Evolutionary conservation across 2,329 filamentous ascomycete genomes (phyloP), one percentile per base, ranked within the genome.

Genomic region (Aspergillus fischeri): DNA sequence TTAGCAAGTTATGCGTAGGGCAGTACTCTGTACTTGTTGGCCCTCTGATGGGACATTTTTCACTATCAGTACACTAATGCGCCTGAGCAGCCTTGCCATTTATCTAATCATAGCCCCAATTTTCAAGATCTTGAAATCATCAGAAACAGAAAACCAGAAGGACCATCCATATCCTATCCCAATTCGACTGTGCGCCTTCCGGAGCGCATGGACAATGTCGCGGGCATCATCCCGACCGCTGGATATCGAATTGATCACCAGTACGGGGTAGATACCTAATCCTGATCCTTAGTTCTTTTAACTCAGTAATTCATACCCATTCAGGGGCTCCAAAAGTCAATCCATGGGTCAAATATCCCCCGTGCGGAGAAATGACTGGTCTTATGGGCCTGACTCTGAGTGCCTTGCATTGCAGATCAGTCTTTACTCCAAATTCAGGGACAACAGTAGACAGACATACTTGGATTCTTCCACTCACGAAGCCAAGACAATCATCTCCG

Each of bases 401-500:
- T 32, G 32, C 11, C 32, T 35, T 35, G 32, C 32, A 14, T 17
- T 38, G 32, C 32, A 38, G 32, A 38, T 38, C 32, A 5, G 32
- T 3, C 14, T 17, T 17, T 7, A 35, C 14, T 38, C 14, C 32
- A 38, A 38, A 17, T 38, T 38, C 32, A 17, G 32, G 32, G 32
- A 38, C 14, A 38, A 17, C 14, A 17, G 14, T 3, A 24, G 53
- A 53, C 28, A 28, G 28, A 11, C 28, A 11, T 29, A 35, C 32
- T 35, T 35, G 32, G 32, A 44, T 53, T 53, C 55, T 47, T 42
- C 42, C 29, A 51, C 53, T 53, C 50, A 28, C 42, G 8, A 17
- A 49, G 51, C 50, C 32, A 45, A 52, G 50, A 49, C 32, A 47
- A 50, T 53, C 48, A 25, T 17, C 21, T 21, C 48, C n/a, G 21